These are phyloP conservation scores for Terfezia claveryi DNA, from an alignment of 495 filamentous ascomycete genomes.

Conservation along the genomic window DNA sequence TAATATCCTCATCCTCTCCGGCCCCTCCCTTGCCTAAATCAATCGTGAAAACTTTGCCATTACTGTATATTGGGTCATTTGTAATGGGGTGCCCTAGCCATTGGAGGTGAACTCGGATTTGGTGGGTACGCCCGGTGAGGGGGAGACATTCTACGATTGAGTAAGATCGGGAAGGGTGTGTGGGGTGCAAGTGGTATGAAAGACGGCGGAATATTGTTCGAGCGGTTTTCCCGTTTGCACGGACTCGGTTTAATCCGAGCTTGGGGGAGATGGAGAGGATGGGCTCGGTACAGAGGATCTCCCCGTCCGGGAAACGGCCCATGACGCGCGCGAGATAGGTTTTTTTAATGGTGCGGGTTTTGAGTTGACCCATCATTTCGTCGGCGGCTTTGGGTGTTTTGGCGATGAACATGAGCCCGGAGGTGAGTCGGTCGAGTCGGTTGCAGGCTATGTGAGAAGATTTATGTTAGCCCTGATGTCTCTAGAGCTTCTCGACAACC, in stretches of 20 bases:
- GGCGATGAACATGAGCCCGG: slow-evolving; percentile 92
- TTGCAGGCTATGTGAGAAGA: slow-evolving; percentile 41
- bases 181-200: slow-evolving; percentile 31
- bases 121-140: slow-evolving; percentile 82
- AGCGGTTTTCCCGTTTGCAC: slow-evolving; percentile 76
- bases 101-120: slow-evolving; percentile 85
- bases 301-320: slow-evolving; percentile 67
- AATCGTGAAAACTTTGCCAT: slow-evolving; percentile 71
- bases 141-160: slow-evolving; percentile 89
- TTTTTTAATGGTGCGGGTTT: slow-evolving; percentile 57
- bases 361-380: slow-evolving; percentile 45
- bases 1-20: slow-evolving; percentile 51
- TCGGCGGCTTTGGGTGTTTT: slow-evolving; percentile 66
- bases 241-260: slow-evolving; percentile 75
- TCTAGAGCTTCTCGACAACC: neutral
- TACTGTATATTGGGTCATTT: slow-evolving; percentile 95
- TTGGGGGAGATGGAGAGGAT: slow-evolving; percentile 89
- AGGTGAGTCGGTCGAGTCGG: slow-evolving; percentile 78
- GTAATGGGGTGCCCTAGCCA: slow-evolving; percentile 84
- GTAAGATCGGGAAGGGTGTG: slow-evolving; percentile 27
- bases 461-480: neutral
- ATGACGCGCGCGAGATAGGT: slow-evolving; percentile 85
- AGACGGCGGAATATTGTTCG: slow-evolving; percentile 75
- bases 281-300: slow-evolving; percentile 74
- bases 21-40: slow-evolving; percentile 50